Evolutionary conservation across 106 monocot genomes (phyloP), one percentile per base, ranked within the genome.

Genomic region (Phalaenopsis equestris): DNA sequence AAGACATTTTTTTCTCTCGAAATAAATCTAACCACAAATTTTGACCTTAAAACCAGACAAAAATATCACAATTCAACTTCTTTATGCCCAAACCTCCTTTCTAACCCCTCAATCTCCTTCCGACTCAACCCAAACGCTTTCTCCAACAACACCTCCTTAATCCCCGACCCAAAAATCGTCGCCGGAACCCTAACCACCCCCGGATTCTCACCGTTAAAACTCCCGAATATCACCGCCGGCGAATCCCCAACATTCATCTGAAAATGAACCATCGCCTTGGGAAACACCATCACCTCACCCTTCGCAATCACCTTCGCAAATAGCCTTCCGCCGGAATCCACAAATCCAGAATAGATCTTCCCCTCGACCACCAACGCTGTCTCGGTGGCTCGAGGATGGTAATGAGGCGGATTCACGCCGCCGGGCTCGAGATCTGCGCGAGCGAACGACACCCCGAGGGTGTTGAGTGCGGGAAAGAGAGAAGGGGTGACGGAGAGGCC

Each of bases 361-460:
- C 90, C 90, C 47, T 72, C 80, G 41, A 89, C 58, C 43, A 92
- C 89, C 37, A 87, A 45, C 72, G 84, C 84, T 56, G 84, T 84
- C 86, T 89, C 92, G 15, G 89, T 92, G 41, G 89, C 91, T 16
- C 92, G 79, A 10, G 87, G 92, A 82, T 92, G 92, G 84, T 84
- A 86, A 78, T 89, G 89, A 9, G 92, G 92, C 75, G 89, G 85
- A 84, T 89, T 92, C 8, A 89, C 81, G 8, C 92, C 89, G 41
- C 84, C 82, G 5, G 82, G 80, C 23, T 74, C 82, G 64, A 89
- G 81, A 80, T 89, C 92, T 8, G 82, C 86, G 11, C 89, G 86
- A 16, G 84, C 92, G 79, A 89, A 86, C 9, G 89, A 92, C 84
- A 89, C 86, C 11, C 87, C 92, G 41, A 87, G 86, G 17, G 89